Evolutionary conservation across 148 eudicot genomes (phyloP).

Genomic region (Silene uniflora): DNA sequence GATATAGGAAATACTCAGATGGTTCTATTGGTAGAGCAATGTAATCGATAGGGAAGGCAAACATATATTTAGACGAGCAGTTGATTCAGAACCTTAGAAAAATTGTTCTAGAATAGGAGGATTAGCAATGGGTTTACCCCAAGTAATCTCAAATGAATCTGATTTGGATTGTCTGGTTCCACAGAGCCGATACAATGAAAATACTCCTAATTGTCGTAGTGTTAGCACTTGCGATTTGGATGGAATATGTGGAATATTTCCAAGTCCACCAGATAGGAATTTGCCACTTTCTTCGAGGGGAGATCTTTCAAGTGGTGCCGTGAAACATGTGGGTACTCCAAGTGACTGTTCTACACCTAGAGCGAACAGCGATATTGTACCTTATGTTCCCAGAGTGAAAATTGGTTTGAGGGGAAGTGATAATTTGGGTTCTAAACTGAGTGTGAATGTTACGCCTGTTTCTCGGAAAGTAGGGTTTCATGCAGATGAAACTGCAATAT

Average conservation of each 20-base stretch:
- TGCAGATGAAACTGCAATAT: conserved; percentile 24
- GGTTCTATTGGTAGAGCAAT: conserved; percentile 3
- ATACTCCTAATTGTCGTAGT: conserved; percentile 22
- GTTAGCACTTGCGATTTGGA: conserved; percentile 34
- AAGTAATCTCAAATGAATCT: conserved; percentile 39
- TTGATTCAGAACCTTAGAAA: conserved; percentile 5
- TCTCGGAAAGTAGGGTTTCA: conserved; percentile 66
- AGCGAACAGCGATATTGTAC: conserved; percentile 31
- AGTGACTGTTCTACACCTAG: conserved; percentile 22
- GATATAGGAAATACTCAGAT: conserved; percentile 8
- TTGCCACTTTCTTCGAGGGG: conserved; percentile 30
- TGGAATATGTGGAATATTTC: conserved; percentile 27
- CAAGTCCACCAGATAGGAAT: conserved; percentile 20
- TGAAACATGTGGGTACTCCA: conserved; percentile 21
- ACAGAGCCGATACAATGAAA: conserved; percentile 25
- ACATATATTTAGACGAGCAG: not conserved
- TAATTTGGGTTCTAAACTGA: conserved; percentile 27
- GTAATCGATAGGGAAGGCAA: not conserved
- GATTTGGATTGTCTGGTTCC: conserved; percentile 26
- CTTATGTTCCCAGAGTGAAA: conserved; percentile 30
- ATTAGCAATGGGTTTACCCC: conserved; percentile 67
- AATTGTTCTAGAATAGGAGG: conserved; percentile 16
- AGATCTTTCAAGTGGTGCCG: conserved; percentile 19
- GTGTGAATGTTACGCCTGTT: conserved; percentile 36
- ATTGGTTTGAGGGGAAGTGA: conserved; percentile 26